Conservation (phyloP, 768 basidiomycete species). For the Trametes maxima region DNA sequence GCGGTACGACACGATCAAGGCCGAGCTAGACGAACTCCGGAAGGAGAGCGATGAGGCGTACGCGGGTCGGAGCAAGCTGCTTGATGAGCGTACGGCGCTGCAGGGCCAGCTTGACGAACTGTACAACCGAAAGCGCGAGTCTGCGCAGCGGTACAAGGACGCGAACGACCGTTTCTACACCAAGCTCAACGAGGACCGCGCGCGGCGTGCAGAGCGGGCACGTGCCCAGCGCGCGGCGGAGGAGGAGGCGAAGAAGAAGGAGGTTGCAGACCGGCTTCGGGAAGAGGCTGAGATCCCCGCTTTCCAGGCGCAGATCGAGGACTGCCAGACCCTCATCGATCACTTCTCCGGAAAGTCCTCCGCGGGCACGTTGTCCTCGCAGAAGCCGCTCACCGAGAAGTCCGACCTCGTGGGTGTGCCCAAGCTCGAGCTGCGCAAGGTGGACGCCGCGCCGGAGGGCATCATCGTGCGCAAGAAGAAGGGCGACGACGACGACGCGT, state of each 20-base stretch:
- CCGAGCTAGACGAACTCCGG: conserved; percentile 84
- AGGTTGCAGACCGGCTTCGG: conserved; percentile 74
- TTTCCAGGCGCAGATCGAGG: conserved; percentile 91
- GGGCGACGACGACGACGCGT: conserved; percentile 78
- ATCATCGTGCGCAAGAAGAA: conserved; percentile 89
- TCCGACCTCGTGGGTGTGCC: conserved; percentile 64
- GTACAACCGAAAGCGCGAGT: conserved; percentile 77
- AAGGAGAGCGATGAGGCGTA: conserved; percentile 85
- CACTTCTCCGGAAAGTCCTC: conserved; percentile 71
- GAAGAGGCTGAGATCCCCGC: conserved; percentile 93
- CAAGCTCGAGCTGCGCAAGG: conserved; percentile 82
- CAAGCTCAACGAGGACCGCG: conserved; percentile 88
- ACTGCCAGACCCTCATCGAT: conserved; percentile 92
- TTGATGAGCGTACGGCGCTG: conserved; percentile 81
- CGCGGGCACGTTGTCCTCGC: conserved; percentile 46
- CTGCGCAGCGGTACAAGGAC: conserved; percentile 70
- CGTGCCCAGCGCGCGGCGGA: conserved; percentile 76
- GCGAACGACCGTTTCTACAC: conserved; percentile 80
- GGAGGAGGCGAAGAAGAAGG: conserved; percentile 79
- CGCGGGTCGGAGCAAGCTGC: conserved; percentile 77
- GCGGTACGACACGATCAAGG: conserved; percentile 78
- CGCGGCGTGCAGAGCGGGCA: conserved; percentile 75
- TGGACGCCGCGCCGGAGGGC: conserved; percentile 69
- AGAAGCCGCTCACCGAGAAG: conserved; percentile 40
- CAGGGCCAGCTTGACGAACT: conserved; percentile 71